Base-by-base conservation (phyloP, 176 grass and related monocot genomes). In the Juncus inflexus region DNA sequence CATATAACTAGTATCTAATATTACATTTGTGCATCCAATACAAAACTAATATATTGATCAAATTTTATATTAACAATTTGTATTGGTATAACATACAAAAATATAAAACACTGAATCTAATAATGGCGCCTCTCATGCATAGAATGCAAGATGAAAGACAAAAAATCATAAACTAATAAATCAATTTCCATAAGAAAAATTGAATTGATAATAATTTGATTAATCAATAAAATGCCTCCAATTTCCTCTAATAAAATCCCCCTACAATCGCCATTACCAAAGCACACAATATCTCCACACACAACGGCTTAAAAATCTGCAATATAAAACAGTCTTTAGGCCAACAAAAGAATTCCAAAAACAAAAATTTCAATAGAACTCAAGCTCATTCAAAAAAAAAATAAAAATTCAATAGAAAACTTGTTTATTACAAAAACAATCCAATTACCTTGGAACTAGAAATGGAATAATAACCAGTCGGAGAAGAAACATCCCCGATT, bases 401-500 rank as follows among this genome's bases (percentile, higher is more conserved):
- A 45, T 50, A 7, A 67, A 53, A 66, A 38, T 53, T 19, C 4
- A 67, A 49, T 51, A 6, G n/a, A n/a, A 54, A 39, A 6, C 35
- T 5, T 36, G 28, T 13, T 11, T 13, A 15, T 57, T 57, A 12
- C 10, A 57, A 57, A 15, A 57, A 57, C 10, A 5, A 57, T 57
- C 10, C 14, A 58, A 41, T 49, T 42, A 76, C 59, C 9, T 62
- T 69, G 8, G 83, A 77, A 1, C 76, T 69, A 9, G 90, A 95
- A 64, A 86, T 59, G 10, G 86, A 78, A 69, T 86, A 86, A 74
- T 49, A 83, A 3, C 82, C 79, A 2, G 84, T 77, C 19, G 19
- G 19, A 12, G 85, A 72, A 6, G 80, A 81, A 35, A 16, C 77
- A 0, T 47, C 76, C 7, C 72, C 73, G 8, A 59, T 67, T 2